Evolutionary conservation across 345 rosid genomes (phyloP).

Genomic region (Triadica sebifera): DNA sequence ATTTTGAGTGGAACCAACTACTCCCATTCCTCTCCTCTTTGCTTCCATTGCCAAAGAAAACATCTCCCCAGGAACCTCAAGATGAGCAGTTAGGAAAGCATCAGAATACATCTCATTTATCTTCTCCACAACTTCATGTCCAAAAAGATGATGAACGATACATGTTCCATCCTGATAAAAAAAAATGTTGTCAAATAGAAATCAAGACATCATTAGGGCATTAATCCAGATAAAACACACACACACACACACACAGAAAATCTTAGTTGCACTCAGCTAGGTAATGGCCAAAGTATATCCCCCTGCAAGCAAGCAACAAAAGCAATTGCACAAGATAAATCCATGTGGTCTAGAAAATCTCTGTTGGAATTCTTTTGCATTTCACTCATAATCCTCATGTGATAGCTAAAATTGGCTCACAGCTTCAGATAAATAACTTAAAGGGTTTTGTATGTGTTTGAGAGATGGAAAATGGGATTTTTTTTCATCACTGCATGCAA

Average conservation of each 20-base stretch:
- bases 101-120: slow-evolving; percentile 84
- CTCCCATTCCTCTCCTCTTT: slow-evolving; percentile 90
- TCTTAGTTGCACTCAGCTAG: neutral
- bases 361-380: neutral
- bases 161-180: slow-evolving; percentile 82
- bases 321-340: neutral
- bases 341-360: neutral
- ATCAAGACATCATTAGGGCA: neutral
- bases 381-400: neutral
- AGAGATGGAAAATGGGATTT: neutral
- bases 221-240: neutral
- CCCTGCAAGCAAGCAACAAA: neutral
- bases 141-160: slow-evolving; percentile 89
- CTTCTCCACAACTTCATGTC: slow-evolving; percentile 82
- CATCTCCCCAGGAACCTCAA: slow-evolving; percentile 99
- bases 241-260: neutral
- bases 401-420: neutral
- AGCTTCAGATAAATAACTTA: neutral
- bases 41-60: slow-evolving; percentile 96
- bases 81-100: slow-evolving; percentile 90
- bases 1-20: slow-evolving; percentile 88
- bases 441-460: neutral
- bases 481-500: neutral
- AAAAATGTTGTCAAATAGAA: slow-evolving; percentile 4
- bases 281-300: slow-evolving; percentile 4